Percentiles rank a stretch among this genome's conserved stretches.
phyloP scores from a whole-genome alignment of 768 basidiomycete genomes.

The Tulasnella sp. region DNA sequence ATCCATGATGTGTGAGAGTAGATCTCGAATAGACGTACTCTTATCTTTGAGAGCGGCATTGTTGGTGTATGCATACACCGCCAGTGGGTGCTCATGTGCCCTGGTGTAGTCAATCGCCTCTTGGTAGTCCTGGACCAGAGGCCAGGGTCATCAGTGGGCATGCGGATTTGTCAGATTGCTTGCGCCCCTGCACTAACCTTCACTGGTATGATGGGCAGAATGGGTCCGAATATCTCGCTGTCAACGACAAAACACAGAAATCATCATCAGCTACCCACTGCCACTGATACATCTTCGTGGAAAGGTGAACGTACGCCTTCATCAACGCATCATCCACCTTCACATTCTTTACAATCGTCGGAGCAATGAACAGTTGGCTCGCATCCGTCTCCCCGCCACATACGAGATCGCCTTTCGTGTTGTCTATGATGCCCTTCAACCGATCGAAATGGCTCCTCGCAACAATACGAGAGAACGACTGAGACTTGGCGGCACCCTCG shows the following conservation, averaged over 20 bases:
- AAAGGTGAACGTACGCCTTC: constrained; percentile 69
- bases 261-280: too few relatives aligned
- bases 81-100: constrained; percentile 57
- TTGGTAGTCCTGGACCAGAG: constrained; percentile 52
- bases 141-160: constrained; percentile 63
- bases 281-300: constrained; percentile 48
- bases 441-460: constrained; percentile 42
- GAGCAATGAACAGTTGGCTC: not conserved
- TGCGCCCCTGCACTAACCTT: not conserved
- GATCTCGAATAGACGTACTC: constrained; percentile 30
- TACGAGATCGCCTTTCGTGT: not conserved
- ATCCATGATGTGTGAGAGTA: not conserved
- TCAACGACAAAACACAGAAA: too few relatives aligned
- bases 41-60: constrained; percentile 48
- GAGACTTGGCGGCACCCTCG: constrained; percentile 33
- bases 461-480: constrained; percentile 42
- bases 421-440: constrained; percentile 48
- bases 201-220: not conserved
- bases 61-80: constrained; percentile 65
- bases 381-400: not conserved
- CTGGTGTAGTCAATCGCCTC: constrained; percentile 59
- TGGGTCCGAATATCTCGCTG: not conserved
- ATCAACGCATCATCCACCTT: constrained; percentile 51
- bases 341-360: constrained; percentile 11
- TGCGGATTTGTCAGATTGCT: not conserved